Percentiles rank a stretch among this genome's conserved stretches.
Evolutionary conservation across 306 rosid species (phyloP).

Genomic region (Lotus japonicus): DNA sequence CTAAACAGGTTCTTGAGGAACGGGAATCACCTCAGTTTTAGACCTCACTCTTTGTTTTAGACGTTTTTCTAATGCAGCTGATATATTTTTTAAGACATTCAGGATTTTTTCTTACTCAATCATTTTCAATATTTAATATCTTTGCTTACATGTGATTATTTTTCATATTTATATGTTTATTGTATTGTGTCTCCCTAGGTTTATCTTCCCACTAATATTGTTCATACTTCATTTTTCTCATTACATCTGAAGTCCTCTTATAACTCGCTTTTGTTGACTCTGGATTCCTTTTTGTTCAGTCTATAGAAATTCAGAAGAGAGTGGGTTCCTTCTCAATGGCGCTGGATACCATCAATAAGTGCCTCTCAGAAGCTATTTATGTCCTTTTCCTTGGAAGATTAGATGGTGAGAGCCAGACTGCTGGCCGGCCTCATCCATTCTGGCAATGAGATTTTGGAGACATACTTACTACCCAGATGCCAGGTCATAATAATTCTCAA

Average conservation of each 20-base stretch:
- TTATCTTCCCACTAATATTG: too few relatives aligned
- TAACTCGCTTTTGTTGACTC: constrained; percentile 15
- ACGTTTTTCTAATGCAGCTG: too few relatives aligned
- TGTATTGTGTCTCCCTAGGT: too few relatives aligned
- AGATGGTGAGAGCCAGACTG: constrained; percentile 91
- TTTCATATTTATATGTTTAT: too few relatives aligned
- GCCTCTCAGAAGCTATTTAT: constrained; percentile 92
- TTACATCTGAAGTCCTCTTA: too few relatives aligned
- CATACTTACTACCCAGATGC: constrained; percentile 57
- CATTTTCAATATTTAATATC: too few relatives aligned
- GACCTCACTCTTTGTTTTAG: background rate
- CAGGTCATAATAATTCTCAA: constrained; percentile 48
- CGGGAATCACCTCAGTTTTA: constrained; percentile 1
- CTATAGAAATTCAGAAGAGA: constrained; percentile 91
- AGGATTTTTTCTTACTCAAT: too few relatives aligned
- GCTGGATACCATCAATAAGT: constrained; percentile 84
- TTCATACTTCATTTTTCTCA: too few relatives aligned
- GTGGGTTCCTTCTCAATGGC: constrained; percentile 94
- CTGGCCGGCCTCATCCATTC: constrained; percentile 86
- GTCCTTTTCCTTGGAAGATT: constrained; percentile 84
- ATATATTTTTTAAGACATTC: too few relatives aligned
- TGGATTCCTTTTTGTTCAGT: constrained; percentile 37
- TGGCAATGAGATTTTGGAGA: constrained; percentile 89
- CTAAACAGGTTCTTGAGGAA: constrained; percentile 10
- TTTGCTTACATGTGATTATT: too few relatives aligned